Base-by-base conservation (phyloP, 768 basidiomycete genomes). In the Lentinula guzmanii region DNA sequence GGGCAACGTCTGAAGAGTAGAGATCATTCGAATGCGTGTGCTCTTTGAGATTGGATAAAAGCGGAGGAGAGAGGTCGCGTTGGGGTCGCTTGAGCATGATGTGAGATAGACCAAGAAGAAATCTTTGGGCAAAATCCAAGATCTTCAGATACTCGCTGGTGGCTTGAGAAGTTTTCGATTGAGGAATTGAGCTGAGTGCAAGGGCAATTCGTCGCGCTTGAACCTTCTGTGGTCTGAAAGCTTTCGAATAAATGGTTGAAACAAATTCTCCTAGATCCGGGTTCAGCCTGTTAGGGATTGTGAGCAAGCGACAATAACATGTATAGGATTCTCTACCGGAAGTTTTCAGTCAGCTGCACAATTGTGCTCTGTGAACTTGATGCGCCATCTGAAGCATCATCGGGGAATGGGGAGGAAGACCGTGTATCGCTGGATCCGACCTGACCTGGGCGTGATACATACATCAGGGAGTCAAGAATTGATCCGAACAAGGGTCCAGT, bases 211-310 rank as follows among this genome's bases (percentile, higher is more conserved):
- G 72, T 8, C 71, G 70, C 5, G 74, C 70, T 65, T 82, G 80
- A 2, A 71, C 66, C 61, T 81, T 83, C 69, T 81, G 79, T 0
- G 79, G 74, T 60, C 76, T 79, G 67, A 82, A 82, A 28, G 75
- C 73, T 34, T 76, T 70, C 4, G 76, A 74, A 64, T 83, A 83
- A 28, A 82, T 83, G 0, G 78, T 82, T 0, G 80, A 78, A 4
- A 83, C 77, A 63, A 82, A 83, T 55, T 79, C 79, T n/a, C 80
- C 80, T 8, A 83, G 70, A 61, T 83, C 82, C 2, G 79, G 76
- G 61, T 82, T 83, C 50, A 83, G 68, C 48, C 81, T 82, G 52
- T 0, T 45, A 34, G 21, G 37, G 18, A 18, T 18, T 6, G 9
- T 43, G 21, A 55, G 28, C 10, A 28, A 58, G 43, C 3, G 7